Evolutionary conservation across 1,284 basidiomycete genomes (phyloP).

Genomic region (Apiotrichum siamense): DNA sequence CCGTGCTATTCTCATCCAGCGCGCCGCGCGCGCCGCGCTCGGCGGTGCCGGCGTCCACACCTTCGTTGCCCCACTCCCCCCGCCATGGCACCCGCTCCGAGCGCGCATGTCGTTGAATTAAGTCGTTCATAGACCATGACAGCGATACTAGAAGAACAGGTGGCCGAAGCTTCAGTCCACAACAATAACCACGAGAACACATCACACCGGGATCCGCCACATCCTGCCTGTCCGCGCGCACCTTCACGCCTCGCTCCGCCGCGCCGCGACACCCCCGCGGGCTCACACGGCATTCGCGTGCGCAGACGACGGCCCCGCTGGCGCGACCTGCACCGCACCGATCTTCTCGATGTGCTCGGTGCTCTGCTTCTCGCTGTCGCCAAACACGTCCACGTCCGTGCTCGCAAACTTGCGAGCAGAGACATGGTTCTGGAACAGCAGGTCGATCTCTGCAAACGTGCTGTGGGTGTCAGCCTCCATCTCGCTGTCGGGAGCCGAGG

Average conservation of each 20-base stretch:
- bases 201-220: too few species aligned
- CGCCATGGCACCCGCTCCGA: too few species aligned
- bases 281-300: neutral
- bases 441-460: conserved; percentile 48
- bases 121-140: neutral
- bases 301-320: neutral
- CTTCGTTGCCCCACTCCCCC: too few species aligned
- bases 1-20: too few species aligned
- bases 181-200: neutral
- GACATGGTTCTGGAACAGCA: conserved; percentile 39
- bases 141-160: neutral
- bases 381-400: conserved; percentile 21
- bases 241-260: neutral
- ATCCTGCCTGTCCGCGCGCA: too few species aligned
- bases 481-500: too few species aligned
- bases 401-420: conserved; percentile 27
- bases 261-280: neutral
- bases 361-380: conserved; percentile 9
- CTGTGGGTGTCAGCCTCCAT: too few species aligned
- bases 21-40: too few species aligned
- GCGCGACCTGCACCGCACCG: too few species aligned
- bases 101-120: too few species aligned
- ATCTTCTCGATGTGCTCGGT: neutral
- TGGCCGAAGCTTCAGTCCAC: neutral
- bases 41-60: too few species aligned